Evolutionary conservation across 192 early-diverging fungal genomes (phyloP).

Genomic region (Cetraspora pellucida): DNA sequence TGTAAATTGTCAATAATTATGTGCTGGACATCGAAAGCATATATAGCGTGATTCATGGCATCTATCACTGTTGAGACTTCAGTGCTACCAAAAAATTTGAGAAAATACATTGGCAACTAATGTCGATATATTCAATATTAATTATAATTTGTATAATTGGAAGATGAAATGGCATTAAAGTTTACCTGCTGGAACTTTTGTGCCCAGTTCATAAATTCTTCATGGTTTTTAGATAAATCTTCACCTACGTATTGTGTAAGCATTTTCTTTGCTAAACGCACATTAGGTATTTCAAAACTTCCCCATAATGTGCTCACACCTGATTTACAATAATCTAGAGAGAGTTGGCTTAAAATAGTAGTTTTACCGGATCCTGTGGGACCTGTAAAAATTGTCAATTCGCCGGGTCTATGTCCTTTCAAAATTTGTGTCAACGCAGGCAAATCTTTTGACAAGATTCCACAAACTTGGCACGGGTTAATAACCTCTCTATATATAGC

Average conservation of each 20-base stretch:
- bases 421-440: conserved; percentile 62
- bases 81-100: conserved; percentile 77
- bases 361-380: conserved; percentile 75
- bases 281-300: conserved; percentile 76
- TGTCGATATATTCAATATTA: neutral
- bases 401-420: conserved; percentile 71
- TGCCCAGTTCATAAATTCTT: conserved; percentile 61
- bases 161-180: neutral
- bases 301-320: conserved; percentile 77
- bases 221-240: conserved; percentile 51
- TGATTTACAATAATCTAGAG: conserved; percentile 67
- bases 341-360: conserved; percentile 70
- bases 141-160: neutral
- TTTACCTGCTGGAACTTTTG: conserved; percentile 64
- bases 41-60: conserved; percentile 68
- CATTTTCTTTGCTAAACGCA: conserved; percentile 68
- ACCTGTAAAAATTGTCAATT: conserved; percentile 70
- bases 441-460: conserved; percentile 63
- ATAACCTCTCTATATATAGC: conserved; percentile 65
- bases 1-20: conserved; percentile 76
- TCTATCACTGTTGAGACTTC: conserved; percentile 62
- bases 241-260: conserved; percentile 63
- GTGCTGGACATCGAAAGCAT: conserved; percentile 72
- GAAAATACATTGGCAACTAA: conserved; percentile 69
- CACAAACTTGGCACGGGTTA: conserved; percentile 65